A percentile compares a stretch with the other conserved stretches of the same genome.
Conservation (phyloP, 108 stramenopile species). For the Cyclotella sp. region DNA sequence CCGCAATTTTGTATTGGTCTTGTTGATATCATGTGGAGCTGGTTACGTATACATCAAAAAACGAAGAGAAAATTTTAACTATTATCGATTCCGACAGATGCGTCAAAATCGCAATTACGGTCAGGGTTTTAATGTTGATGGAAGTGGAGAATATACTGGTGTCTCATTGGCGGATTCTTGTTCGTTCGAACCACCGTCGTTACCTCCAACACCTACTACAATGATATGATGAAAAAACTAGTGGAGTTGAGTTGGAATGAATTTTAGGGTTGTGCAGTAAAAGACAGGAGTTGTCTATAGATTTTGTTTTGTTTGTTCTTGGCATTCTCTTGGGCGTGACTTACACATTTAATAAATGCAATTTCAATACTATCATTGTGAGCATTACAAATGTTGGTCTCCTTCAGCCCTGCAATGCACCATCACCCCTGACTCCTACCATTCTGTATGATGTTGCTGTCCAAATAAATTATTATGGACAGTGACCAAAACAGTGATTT, state of each 20-base stretch:
- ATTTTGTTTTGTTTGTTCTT: background rate
- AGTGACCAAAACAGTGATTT: no score
- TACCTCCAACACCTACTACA: conserved; percentile 78
- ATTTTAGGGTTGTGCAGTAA: no score
- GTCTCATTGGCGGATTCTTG: conserved; percentile 68
- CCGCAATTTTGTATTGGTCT: conserved; percentile 61
- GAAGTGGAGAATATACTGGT: conserved; percentile 66
- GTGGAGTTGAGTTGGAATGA: background rate
- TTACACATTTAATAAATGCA: background rate
- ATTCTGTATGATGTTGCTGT: no score
- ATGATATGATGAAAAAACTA: conserved; percentile 24
- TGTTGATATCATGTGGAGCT: conserved; percentile 50
- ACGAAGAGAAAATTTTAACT: conserved; percentile 66
- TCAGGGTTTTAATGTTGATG: conserved; percentile 38
- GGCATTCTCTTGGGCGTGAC: background rate
- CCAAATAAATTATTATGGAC: no score
- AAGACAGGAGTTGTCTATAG: background rate
- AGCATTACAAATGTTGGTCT: background rate
- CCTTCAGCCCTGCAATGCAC: no score
- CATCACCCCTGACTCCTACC: no score
- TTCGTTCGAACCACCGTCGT: conserved; percentile 80
- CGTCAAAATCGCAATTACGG: conserved; percentile 53
- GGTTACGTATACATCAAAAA: conserved; percentile 66
- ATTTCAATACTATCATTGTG: background rate
- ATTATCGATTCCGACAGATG: conserved; percentile 69